phyloP scores from a whole-genome alignment of 768 basidiomycete genomes.

The Fistulinella prunicolor region DNA sequence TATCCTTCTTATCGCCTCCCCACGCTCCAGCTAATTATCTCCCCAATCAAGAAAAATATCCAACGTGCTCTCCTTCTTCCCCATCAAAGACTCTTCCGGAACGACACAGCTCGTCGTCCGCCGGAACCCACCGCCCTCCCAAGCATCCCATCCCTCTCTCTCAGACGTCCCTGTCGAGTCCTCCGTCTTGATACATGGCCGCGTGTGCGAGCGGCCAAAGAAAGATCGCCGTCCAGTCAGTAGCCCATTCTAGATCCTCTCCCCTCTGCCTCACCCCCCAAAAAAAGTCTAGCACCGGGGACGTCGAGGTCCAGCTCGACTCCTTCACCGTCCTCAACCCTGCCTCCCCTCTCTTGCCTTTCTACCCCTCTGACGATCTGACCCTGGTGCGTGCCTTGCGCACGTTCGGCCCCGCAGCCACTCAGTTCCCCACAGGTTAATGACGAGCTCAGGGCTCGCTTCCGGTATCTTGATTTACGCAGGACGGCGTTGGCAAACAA shows the following conservation, averaged over 20 bases:
- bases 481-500: constrained; percentile 71
- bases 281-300: constrained; percentile 58
- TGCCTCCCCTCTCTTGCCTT: constrained; percentile 70
- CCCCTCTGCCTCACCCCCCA: constrained; percentile 7
- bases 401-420: not conserved
- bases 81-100: constrained; percentile 75
- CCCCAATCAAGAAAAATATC: constrained; percentile 56
- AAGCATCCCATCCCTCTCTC: constrained; percentile 34
- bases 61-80: constrained; percentile 78
- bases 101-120: constrained; percentile 75
- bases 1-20: constrained; percentile 36
- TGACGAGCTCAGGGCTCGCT: constrained; percentile 80
- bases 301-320: constrained; percentile 77
- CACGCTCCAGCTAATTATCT: constrained; percentile 34
- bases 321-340: constrained; percentile 76
- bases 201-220: constrained; percentile 60
- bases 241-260: constrained; percentile 9
- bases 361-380: constrained; percentile 74
- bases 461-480: constrained; percentile 88
- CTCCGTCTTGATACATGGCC: constrained; percentile 70
- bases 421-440: constrained; percentile 53
- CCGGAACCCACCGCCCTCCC: constrained; percentile 37
- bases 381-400: constrained; percentile 56
- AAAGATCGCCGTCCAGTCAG: constrained; percentile 61
- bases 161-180: constrained; percentile 73